Base-by-base conservation (phyloP, 148 eudicot genomes). In the Tetragonia tetragonoides region DNA sequence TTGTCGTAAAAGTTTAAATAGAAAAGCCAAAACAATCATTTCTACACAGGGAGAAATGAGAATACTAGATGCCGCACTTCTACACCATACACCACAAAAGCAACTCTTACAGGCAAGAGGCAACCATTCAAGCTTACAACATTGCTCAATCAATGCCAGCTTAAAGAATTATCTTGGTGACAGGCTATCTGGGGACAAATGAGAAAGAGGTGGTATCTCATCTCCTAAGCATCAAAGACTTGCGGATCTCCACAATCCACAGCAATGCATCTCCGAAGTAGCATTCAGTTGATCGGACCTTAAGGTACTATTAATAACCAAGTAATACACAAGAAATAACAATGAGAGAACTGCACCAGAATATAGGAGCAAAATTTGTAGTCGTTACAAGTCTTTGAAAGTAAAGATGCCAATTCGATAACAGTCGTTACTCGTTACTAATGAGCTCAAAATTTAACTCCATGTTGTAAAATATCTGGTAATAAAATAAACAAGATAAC, bases 381-480 rank as follows among this genome's bases (percentile, higher is more conserved):
- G 14, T 59, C 56, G 12, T 53, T 67, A 54, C 73, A 61, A 28
- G 17, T 68, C 49, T 28, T 28, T 28, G 34, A 28, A 28, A 1
- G 34, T 23, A 6, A 54, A 72, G 23, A 39, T 34, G 10, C 23
- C 59, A 37, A 44, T 47, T 76, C 5, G 44, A 70, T 53, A 51
- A 11, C 12, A 53, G 72, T 53, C 21, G 49, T 74, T 61, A 47
- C 73, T 18, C 20, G 21, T n/a, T 44, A 59, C n/a, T n/a, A n/a
- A n/a, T n/a, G 67, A 72, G 59, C 46, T 57, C 60, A 81, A 72
- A 76, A 76, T 54, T 38, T 54, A 72, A 68, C 54, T 76, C 75
- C 72, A 70, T 38, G 70, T 54, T 37, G 68, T 7, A 54, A 10
- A 73, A 17, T 23, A 81, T 38, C 79, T 75, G 62, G 21, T 67